Evolutionary conservation across 306 rosid genomes (phyloP), one percentile per base, ranked within the genome.

Genomic region (Cucurbita maxima): DNA sequence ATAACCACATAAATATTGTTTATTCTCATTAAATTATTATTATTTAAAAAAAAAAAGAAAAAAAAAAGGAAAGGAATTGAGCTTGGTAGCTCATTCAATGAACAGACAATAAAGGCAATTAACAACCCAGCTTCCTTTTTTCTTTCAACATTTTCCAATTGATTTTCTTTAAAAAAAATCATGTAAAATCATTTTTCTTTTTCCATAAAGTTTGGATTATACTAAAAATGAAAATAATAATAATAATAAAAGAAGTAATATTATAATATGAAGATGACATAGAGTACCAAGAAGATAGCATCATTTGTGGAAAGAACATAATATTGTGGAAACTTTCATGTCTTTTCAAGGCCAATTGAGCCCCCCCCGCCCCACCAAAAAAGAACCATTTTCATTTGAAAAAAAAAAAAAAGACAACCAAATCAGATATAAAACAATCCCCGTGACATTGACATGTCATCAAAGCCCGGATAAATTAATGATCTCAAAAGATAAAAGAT

Each of bases 31-130:
- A 38, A 25, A 25, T 25, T 25, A 25, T 25, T 25, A 25, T 22
- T 48, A 1, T 48, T 13, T 48, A 48, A 41, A 41, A n/a, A 10
- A 41, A 15, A 41, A 2, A 53, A 10, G 43, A 64, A 43, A 43
- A 53, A 41, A 66, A 66, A 66, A 62, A 62, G 34, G 70, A 38
- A 62, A 40, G 38, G 69, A 61, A 16, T 15, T 61, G 68, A 59
- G 66, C 18, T 4, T 34, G 45, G 3, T 36, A 61, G 47, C 68
- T 61, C 71, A 64, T 64, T 30, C 68, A 61, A 62, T 62, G 70
- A 63, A 63, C 51, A 63, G 71, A 63, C 71, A 63, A 40, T 40
- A 63, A 63, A 63, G 71, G 71, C 71, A 63, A 12, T 63, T 62
- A 64, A 44, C 50, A 55, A 66, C 50, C 50, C 11, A 44, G 41